Evolutionary conservation across 805 yeast genomes (phyloP).

Genomic region (Danielia oregonensis): DNA sequence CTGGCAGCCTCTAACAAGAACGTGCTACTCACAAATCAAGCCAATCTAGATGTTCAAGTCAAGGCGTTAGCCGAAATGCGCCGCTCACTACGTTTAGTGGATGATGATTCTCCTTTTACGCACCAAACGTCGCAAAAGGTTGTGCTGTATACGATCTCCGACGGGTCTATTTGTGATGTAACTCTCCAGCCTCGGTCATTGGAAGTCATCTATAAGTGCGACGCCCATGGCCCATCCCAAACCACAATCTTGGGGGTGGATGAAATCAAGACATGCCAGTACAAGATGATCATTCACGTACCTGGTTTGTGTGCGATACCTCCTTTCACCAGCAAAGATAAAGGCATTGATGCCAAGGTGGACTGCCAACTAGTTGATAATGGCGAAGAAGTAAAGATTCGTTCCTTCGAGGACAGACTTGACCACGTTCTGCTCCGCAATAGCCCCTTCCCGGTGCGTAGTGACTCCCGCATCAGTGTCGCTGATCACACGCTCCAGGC

Average conservation of each 20-base stretch:
- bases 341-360: conserved; percentile 22
- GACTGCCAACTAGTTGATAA: conserved; percentile 22
- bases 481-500: conserved; percentile 24
- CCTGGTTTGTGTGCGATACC: conserved; percentile 46
- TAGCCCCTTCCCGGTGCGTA: conserved; percentile 23
- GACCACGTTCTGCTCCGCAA: conserved; percentile 6
- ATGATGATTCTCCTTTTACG: conserved; percentile 12
- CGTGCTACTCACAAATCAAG: conserved; percentile 17
- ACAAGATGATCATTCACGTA: conserved; percentile 47
- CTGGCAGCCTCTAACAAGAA: conserved; percentile 6
- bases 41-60: conserved; percentile 11
- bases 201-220: conserved; percentile 58
- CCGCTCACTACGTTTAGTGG: conserved; percentile 19
- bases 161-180: conserved; percentile 59
- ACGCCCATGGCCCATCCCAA: conserved; percentile 21
- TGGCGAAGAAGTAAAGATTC: conserved; percentile 3
- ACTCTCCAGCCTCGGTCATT: conserved; percentile 49
- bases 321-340: conserved; percentile 26
- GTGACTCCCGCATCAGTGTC: conserved; percentile 23
- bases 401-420: conserved; percentile 3
- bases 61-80: conserved; percentile 23
- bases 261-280: conserved; percentile 57
- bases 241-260: conserved; percentile 35
- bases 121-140: conserved; percentile 23
- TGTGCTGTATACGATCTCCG: conserved; percentile 32